Percentiles rank a stretch among this genome's conserved stretches.
Conservation (phyloP, 129 eudicot genomes). For the Oenanthe sinensis region DNA sequence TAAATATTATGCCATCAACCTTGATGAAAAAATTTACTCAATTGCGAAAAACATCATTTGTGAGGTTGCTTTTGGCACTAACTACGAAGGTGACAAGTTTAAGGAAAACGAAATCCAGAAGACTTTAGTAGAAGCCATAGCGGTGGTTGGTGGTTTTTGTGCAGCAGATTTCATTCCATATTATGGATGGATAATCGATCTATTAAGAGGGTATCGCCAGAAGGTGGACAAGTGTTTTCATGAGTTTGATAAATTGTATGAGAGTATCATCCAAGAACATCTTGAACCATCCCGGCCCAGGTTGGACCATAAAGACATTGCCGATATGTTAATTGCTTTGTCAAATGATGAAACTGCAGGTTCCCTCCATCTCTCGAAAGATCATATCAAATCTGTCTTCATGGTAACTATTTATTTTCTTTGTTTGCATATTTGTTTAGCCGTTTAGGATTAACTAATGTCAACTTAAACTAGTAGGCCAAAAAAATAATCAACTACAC, state of each 20-base stretch:
- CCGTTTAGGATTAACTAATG: too few species aligned
- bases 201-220: neutral
- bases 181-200: conserved; percentile 24
- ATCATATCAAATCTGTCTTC: conserved; percentile 21
- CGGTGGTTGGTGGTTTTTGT: conserved; percentile 10
- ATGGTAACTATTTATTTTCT: conserved; percentile 9
- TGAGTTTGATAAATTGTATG: conserved; percentile 6
- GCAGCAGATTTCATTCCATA: conserved; percentile 20
- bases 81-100: neutral
- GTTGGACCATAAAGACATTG: conserved; percentile 17
- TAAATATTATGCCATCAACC: neutral
- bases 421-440: too few species aligned
- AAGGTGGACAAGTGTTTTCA: conserved; percentile 15
- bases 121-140: conserved; percentile 8
- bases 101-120: neutral
- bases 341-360: conserved; percentile 9
- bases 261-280: conserved; percentile 25
- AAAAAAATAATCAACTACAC: too few species aligned
- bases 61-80: conserved; percentile 7
- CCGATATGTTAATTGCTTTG: conserved; percentile 19
- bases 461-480: too few species aligned
- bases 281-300: conserved; percentile 2
- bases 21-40: neutral
- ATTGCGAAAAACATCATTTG: neutral
- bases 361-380: conserved; percentile 5